phyloP scores from a whole-genome alignment of 805 yeast genomes.

The Sugiyamaella smithiae region DNA sequence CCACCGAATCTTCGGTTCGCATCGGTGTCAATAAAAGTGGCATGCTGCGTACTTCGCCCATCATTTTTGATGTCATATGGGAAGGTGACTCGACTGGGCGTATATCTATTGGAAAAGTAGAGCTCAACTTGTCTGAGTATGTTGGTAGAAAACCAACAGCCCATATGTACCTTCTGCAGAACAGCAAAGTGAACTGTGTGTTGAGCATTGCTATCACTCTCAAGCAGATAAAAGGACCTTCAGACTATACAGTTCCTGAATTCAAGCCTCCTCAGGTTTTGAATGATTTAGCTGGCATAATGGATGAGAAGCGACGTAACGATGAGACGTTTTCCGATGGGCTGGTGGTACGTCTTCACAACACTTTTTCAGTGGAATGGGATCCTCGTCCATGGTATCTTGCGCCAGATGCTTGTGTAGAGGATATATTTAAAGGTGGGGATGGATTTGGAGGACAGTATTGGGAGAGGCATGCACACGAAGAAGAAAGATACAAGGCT shows the following conservation, averaged over 20 bases:
- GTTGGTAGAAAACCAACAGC: slow-evolving; percentile 54
- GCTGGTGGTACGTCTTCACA: slow-evolving; percentile 35
- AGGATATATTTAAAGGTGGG: slow-evolving; percentile 71
- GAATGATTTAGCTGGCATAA: slow-evolving; percentile 49
- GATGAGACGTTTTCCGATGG: slow-evolving; percentile 16
- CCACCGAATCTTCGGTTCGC: slow-evolving; percentile 40
- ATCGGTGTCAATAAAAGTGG: slow-evolving; percentile 40
- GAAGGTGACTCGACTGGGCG: slow-evolving; percentile 40
- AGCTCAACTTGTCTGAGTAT: slow-evolving; percentile 70
- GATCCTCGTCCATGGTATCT: slow-evolving; percentile 53
- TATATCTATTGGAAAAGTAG: slow-evolving; percentile 61
- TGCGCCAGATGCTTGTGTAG: slow-evolving; percentile 67
- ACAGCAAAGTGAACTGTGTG: slow-evolving; percentile 83
- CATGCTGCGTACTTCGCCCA: slow-evolving; percentile 36
- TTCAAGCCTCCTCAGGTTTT: slow-evolving; percentile 42
- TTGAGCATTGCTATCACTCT: slow-evolving; percentile 36
- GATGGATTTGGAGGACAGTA: slow-evolving; percentile 45
- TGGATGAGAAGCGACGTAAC: slow-evolving; percentile 27
- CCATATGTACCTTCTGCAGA: slow-evolving; percentile 55
- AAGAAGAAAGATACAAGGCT: background rate
- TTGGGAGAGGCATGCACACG: slow-evolving; percentile 1
- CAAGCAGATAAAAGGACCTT: slow-evolving; percentile 43
- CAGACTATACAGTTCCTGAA: slow-evolving; percentile 43
- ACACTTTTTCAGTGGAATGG: slow-evolving; percentile 60
- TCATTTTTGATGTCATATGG: slow-evolving; percentile 46